Evolutionary conservation across 352 stramenopile species (phyloP), one percentile per base, ranked within the genome.

Genomic region (Chrysophaeum taylorii): DNA sequence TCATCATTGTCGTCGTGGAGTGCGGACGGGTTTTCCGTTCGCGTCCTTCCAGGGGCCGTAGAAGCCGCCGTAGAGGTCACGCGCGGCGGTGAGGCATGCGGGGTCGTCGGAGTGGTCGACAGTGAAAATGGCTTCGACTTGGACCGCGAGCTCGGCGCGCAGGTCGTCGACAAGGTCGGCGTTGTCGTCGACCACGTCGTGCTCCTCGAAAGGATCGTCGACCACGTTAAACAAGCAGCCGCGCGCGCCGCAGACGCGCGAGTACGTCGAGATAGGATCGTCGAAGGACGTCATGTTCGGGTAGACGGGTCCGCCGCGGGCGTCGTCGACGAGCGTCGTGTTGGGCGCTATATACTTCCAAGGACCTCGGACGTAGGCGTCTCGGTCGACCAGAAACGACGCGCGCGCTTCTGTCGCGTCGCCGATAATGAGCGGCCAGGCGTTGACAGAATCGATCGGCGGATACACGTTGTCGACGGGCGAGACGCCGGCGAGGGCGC

Each of bases 171-270:
- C 39, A 0, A 61, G 15, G 23, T 72, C 48, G 2, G 64, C 29
- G 38, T 75, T 45, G 2, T 14, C 1, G 15, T 25, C 52, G 45
- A 35, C 43, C 5, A 78, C 41, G 36, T 78, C 36, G 39, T 75
- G 39, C 18, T 35, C 71, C 57, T 79, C 75, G 69, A 54, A 71
- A 21, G 75, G 75, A 36, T 79, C 75, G 15, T 60, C 45, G 18
- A 60, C 73, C 4, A 79, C 64, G 61, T 79, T 67, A 64, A 79
- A 79, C 2, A 79, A 38, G 60, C 75, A 79, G 21, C 48, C 64
- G 16, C 29, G 35, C 37, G 21, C 35, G 16, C 52, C 33, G 43
- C 68, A 53, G 43, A 23, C n/a, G n/a, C 43, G 43, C 43, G 43
- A n/a, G n/a, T 23, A n/a, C 43, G 43, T 53, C 43, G 43, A 53